Base-by-base conservation (phyloP, 225 moss, liverwort and hornwort species). In the Bryoerythrophyllum caledonicum region DNA sequence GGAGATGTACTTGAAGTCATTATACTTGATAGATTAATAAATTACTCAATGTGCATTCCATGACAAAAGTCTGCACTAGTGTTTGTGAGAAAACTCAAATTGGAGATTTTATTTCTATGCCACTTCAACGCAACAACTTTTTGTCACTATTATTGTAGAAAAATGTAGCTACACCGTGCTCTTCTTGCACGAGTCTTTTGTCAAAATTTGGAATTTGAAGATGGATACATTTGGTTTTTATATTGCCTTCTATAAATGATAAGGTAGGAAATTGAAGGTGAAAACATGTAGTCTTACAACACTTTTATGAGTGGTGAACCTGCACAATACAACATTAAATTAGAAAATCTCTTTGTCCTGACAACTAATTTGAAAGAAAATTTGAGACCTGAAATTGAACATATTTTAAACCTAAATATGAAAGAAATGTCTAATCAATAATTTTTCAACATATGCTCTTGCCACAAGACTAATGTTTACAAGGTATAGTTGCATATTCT, bases 1-100 rank as follows among this genome's bases (percentile, higher is more conserved):
- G 28, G 24, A 6, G 16, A 38, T 41, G 38, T 19, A 59, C 26
- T 20, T 23, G 58, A 63, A 60, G 34, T 37, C 80, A 80, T 83
- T 12, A 28, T 64, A 49, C 9, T 10, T 12, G 25, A 54, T 62
- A 16, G 25, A 23, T 27, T 5, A 40, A 26, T 41, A 44, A 49
- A 57, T 13, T 30, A 62, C 24, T 34, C 17, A 23, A 23, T 48
- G 48, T 48, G 21, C 24, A 63, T 51, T 28, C 23, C 9, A 62
- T 28, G 1, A 72, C 1, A 19, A 6, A 59, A 10, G 10, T 30
- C 19, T 24, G 27, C 58, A 25, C 12, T 17, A 26, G 38, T 5
- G 0, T 15, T 2, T 13, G 24, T 40, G 20, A 61, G 5, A 53
- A 27, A 53, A 30, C 53, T 55, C 32, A 21, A 55, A 10, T 17